Conservation (phyloP, 768 basidiomycete genomes). For the Mycena vulgaris region DNA sequence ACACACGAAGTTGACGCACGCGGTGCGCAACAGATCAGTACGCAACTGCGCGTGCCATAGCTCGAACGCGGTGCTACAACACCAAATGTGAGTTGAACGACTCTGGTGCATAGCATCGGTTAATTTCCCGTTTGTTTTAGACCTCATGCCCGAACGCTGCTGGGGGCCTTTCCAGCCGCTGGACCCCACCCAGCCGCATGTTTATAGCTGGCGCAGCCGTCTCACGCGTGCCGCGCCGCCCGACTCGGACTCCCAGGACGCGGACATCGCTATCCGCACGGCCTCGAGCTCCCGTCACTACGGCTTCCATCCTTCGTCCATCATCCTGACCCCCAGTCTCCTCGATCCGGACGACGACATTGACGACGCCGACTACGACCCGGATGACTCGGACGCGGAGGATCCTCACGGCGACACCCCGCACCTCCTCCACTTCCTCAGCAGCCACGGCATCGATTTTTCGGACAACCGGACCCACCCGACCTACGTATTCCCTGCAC, state of each 20-base stretch:
- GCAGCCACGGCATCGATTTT: slow-evolving; percentile 31
- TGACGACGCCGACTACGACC: slow-evolving; percentile 36
- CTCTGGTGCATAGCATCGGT: too few species aligned
- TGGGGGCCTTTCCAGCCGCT: slow-evolving; percentile 56
- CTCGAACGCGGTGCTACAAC: slow-evolving; percentile 54
- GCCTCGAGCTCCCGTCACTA: slow-evolving; percentile 9
- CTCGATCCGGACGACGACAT: slow-evolving; percentile 37
- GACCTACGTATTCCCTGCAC: slow-evolving; percentile 39
- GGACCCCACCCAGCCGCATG: slow-evolving; percentile 17
- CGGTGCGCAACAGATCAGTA: too few species aligned
- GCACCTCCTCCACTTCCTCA: slow-evolving; percentile 31
- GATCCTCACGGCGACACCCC: slow-evolving; percentile 25
- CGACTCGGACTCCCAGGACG: slow-evolving; percentile 31
- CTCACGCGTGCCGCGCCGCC: slow-evolving; percentile 22
- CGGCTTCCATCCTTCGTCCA: slow-evolving; percentile 33
- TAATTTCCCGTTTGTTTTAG: too few species aligned
- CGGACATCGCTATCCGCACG: slow-evolving; percentile 19
- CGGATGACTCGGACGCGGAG: slow-evolving; percentile 34
- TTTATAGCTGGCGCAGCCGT: slow-evolving; percentile 30
- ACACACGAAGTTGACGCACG: too few species aligned
- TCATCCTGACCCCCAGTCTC: slow-evolving; percentile 26
- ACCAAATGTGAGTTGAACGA: too few species aligned
- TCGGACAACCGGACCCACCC: slow-evolving; percentile 40
- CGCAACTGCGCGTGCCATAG: slow-evolving; percentile 46
- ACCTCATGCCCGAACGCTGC: slow-evolving; percentile 47